Percentiles rank a stretch among this genome's conserved stretches.
Conservation (phyloP, 805 yeast species). For the Debaryomyces castellii region DNA sequence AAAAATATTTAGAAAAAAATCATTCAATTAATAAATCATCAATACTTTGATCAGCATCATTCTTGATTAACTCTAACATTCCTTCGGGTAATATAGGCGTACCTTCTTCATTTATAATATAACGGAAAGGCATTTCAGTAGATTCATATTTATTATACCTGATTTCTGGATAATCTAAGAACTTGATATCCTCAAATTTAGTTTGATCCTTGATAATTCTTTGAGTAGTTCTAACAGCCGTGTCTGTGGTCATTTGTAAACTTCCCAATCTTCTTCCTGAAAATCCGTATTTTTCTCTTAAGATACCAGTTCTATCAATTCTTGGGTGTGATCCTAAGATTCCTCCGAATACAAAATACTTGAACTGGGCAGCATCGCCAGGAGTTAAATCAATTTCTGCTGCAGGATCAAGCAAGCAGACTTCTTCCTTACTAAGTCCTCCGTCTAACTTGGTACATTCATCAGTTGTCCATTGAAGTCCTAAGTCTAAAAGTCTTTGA, state of each 20-base stretch:
- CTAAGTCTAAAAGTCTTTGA: constrained; percentile 50
- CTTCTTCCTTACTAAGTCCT: constrained; percentile 43
- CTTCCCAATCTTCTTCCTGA: constrained; percentile 84
- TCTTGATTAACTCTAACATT: constrained; percentile 81
- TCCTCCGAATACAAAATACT: constrained; percentile 94
- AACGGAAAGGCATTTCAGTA: constrained; percentile 97
- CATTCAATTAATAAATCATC: constrained; percentile 60
- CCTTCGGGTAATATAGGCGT: constrained; percentile 90
- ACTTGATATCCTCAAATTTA: constrained; percentile 70
- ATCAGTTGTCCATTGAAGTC: constrained; percentile 78
- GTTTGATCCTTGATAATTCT: constrained; percentile 60
- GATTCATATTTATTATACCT: constrained; percentile 85
- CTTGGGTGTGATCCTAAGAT: constrained; percentile 93
- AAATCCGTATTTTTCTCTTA: constrained; percentile 77
- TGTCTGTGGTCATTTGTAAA: constrained; percentile 96
- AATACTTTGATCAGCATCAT: constrained; percentile 79
- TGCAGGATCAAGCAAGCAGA: constrained; percentile 87
- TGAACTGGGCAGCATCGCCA: constrained; percentile 61
- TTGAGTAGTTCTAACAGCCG: constrained; percentile 92
- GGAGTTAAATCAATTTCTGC: constrained; percentile 76
- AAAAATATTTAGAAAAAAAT: constrained; percentile 1
- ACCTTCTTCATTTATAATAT: constrained; percentile 61
- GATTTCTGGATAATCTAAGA: constrained; percentile 92
- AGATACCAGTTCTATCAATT: constrained; percentile 89
- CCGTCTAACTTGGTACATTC: constrained; percentile 61